phyloP scores from a whole-genome alignment of 768 basidiomycete species.

The Boletales sp. region DNA sequence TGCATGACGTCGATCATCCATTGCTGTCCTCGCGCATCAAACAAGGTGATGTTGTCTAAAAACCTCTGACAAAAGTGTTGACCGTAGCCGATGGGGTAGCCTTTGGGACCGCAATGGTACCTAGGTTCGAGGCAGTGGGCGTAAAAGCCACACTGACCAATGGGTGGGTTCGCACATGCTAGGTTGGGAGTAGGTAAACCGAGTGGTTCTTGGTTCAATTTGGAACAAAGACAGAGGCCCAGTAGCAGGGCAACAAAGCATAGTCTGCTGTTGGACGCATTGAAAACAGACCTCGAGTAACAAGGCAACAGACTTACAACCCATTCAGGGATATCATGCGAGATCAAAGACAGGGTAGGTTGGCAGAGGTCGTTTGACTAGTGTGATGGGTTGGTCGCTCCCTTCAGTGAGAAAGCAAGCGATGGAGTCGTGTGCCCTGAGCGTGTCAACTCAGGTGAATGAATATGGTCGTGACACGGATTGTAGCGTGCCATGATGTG shows the following conservation, averaged over 20 bases:
- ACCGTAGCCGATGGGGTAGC: conserved; percentile 39
- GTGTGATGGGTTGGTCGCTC: too few species aligned
- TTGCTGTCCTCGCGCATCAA: conserved; percentile 22
- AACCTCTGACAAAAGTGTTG: conserved; percentile 34
- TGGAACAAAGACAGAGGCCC: neutral
- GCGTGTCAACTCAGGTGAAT: too few species aligned
- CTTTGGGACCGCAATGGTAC: conserved; percentile 41
- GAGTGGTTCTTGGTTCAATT: neutral
- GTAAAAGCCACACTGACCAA: conserved; percentile 11
- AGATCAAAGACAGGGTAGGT: too few species aligned
- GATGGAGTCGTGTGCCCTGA: too few species aligned
- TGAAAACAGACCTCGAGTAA: too few species aligned
- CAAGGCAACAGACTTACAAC: too few species aligned
- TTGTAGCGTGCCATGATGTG: too few species aligned
- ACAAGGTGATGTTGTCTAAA: conserved; percentile 21
- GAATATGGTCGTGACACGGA: too few species aligned
- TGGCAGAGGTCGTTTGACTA: too few species aligned
- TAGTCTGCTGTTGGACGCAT: neutral
- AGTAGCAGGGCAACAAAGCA: neutral
- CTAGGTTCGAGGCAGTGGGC: conserved; percentile 32
- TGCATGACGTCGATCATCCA: conserved; percentile 47
- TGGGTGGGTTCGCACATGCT: conserved; percentile 29
- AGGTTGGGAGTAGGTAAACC: conserved; percentile 15
- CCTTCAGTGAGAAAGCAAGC: too few species aligned
- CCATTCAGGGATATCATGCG: too few species aligned